A percentile compares a stretch with the other conserved stretches of the same genome.
These are phyloP conservation scores for Podochytrium sp. DNA, from an alignment of 192 early-diverging fungal genomes.

Conservation along the genomic window DNA sequence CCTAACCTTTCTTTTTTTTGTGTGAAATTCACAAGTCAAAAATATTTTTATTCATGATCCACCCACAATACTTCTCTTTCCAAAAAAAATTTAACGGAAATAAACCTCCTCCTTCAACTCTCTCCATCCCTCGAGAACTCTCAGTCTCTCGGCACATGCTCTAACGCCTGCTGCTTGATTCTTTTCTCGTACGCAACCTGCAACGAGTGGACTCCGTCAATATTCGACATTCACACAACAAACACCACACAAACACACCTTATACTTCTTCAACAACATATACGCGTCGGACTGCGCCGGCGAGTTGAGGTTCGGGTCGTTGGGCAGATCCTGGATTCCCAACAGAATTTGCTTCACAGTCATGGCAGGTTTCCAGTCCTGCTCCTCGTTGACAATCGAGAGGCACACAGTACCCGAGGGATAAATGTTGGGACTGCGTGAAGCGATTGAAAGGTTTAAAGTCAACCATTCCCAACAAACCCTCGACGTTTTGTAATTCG, in stretches of 20 bases:
- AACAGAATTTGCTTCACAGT: slow-evolving; percentile 96
- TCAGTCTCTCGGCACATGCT: slow-evolving; percentile 17
- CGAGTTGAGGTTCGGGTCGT: slow-evolving; percentile 86
- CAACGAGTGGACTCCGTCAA: not conserved
- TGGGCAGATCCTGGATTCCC: slow-evolving; percentile 86
- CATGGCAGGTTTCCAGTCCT: slow-evolving; percentile 77
- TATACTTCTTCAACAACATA: slow-evolving; percentile 65
- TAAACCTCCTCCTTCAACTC: no score
- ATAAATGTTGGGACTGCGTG: slow-evolving; percentile 81
- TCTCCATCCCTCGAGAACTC: no score
- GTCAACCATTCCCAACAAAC: not conserved
- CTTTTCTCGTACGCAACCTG: slow-evolving; percentile 24
- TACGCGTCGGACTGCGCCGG: slow-evolving; percentile 87
- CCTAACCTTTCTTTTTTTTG: no score
- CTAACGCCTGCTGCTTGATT: slow-evolving; percentile 27
- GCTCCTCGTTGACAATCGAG: slow-evolving; percentile 92
- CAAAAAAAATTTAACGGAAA: no score
- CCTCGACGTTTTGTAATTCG: no score
- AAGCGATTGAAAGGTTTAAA: not conserved
- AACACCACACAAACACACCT: not conserved
- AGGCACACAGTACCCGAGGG: slow-evolving; percentile 96
- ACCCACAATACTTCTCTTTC: no score
- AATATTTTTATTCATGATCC: no score
- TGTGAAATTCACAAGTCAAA: no score
- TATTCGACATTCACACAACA: not conserved